A percentile compares a stretch with the other conserved stretches of the same genome.
Conservation (phyloP, 148 eudicot genomes). For the Camellia granthamiana region DNA sequence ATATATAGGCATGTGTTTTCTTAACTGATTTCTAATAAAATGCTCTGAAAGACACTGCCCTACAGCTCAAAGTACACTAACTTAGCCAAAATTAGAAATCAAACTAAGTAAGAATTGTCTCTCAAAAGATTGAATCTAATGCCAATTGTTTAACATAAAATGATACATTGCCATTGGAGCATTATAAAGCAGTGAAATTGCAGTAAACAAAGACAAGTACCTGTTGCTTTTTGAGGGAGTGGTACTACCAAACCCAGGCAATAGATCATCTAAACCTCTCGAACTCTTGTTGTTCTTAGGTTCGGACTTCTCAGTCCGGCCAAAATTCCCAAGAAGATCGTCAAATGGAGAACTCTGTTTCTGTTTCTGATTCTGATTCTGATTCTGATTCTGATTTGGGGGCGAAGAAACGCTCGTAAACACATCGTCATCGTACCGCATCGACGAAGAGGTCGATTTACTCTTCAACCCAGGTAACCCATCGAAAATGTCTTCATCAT, state of each 20-base stretch:
- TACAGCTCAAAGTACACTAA: not conserved
- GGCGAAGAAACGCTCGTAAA: conserved; percentile 39
- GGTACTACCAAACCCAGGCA: conserved; percentile 69
- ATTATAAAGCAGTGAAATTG: not conserved
- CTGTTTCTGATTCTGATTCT: conserved; percentile 37
- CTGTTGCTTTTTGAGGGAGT: conserved; percentile 38
- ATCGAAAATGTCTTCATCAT: conserved; percentile 72
- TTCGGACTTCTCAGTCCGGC: conserved; percentile 35
- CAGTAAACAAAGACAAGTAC: conserved; percentile 27
- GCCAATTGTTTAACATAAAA: not conserved
- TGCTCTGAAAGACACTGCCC: not conserved
- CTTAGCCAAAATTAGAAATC: not conserved
- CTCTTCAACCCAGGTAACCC: conserved; percentile 59
- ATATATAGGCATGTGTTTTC: not conserved
- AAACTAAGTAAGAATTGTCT: not conserved
- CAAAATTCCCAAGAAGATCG: conserved; percentile 72
- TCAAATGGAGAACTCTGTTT: conserved; percentile 44
- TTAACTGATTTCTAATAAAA: not conserved
- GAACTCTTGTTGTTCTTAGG: conserved; percentile 18
- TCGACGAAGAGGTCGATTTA: conserved; percentile 33
- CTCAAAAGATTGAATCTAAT: not conserved
- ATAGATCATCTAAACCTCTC: conserved; percentile 74
- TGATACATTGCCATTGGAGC: not conserved
- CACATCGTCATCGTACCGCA: conserved; percentile 39
- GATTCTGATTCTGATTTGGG: conserved; percentile 37